Evolutionary conservation across 306 rosid genomes (phyloP).

Genomic region (Astragalus membranaceus): DNA sequence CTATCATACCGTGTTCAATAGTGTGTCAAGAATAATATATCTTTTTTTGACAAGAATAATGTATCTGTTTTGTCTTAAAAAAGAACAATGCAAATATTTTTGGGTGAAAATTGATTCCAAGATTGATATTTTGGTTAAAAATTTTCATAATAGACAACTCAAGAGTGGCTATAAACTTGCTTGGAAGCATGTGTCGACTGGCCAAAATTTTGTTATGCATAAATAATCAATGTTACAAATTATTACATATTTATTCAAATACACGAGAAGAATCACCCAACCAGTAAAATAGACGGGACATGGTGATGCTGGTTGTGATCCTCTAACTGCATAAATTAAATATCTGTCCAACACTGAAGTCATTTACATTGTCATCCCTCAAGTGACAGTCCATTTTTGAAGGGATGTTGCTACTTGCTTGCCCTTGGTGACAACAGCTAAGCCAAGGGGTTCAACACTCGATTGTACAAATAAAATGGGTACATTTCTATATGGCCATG

Average conservation of each 20-base stretch:
- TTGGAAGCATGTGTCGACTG: background rate
- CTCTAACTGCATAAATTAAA: constrained; percentile 26
- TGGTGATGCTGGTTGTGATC: constrained; percentile 30
- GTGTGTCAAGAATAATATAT: too few relatives aligned
- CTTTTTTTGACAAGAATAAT: too few relatives aligned
- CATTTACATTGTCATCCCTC: constrained; percentile 26
- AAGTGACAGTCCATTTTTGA: background rate
- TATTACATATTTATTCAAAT: constrained; percentile 32
- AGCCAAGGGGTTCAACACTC: constrained; percentile 7
- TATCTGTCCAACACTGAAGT: constrained; percentile 7
- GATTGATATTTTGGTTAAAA: background rate
- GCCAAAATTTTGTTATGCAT: constrained; percentile 19
- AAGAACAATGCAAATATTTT: too few relatives aligned
- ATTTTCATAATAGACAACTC: background rate
- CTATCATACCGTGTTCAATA: too few relatives aligned
- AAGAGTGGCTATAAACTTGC: background rate
- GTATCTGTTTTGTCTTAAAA: too few relatives aligned
- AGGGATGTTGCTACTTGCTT: constrained; percentile 1
- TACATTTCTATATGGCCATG: background rate
- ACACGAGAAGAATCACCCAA: constrained; percentile 21
- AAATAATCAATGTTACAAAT: constrained; percentile 33
- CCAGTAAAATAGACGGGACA: constrained; percentile 22
- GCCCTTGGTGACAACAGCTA: background rate
- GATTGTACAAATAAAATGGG: background rate
- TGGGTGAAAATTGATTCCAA: background rate